Base-by-base conservation (phyloP, 2,329 filamentous ascomycete species). In the Amphichorda felina region DNA sequence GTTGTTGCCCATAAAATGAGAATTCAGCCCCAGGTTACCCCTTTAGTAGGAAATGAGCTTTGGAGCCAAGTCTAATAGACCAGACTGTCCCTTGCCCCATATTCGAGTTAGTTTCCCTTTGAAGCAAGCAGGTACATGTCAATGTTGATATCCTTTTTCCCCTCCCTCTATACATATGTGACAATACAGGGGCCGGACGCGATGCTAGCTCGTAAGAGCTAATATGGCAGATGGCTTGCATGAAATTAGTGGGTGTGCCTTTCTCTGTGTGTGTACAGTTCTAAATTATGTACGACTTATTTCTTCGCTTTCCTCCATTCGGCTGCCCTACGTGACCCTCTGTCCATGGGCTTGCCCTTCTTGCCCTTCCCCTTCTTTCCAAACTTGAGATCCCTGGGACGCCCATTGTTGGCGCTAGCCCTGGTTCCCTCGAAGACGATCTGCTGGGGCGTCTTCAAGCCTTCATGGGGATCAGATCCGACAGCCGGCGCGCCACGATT, bases 401-500 rank as follows among this genome's bases (percentile, higher is more conserved):
- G 77, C 4, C 72, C 79, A 40, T 79, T 74, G 38, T 68, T 79
- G 22, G 69, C 61, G 37, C 72, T 83, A 8, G 84, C 84, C 36
- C 85, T 70, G 43, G 80, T 77, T 1, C 85, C 85, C 55, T 93
- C 85, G 47, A 89, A 88, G n/a, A 88, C 72, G 42, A 88, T 73
- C 13, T 68, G 64, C 55, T 87, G 80, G 0, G 80, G 79, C 2
- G 70, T 68, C 57, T 74, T 72, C 44, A 72, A 53, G 5, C 37
- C 51, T 29, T 41, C 40, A 8, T 16, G 14, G n/a, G n/a, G n/a
- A n/a, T n/a, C n/a, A n/a, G n/a, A n/a, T n/a, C n/a, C n/a, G n/a
- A n/a, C n/a, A n/a, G n/a, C 13, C 14, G 35, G 41, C 45, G 38
- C 14, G 40, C 41, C 40, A 6, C 21, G 6, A 24, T 24, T 24